Evolutionary conservation across 352 stramenopile species (phyloP).

Genomic region (Blastocystis sp.): DNA sequence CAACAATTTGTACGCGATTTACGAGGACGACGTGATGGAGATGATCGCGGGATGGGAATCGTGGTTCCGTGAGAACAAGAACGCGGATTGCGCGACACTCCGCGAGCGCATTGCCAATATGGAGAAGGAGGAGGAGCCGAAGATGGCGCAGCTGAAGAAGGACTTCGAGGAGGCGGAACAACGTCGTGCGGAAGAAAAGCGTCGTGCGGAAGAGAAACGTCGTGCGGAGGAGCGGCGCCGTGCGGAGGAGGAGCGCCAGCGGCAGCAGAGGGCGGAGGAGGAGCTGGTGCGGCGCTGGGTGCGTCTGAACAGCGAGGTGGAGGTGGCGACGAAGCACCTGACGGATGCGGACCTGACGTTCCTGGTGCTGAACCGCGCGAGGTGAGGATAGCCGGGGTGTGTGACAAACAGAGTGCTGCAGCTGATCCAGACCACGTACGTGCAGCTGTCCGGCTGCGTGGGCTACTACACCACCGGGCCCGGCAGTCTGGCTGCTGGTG

Average conservation of each 20-base stretch:
- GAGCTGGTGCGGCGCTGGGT: not conserved
- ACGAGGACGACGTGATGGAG: not conserved
- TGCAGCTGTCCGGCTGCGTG: too few relatives aligned
- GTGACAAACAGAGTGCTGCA: too few relatives aligned
- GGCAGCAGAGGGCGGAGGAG: not conserved
- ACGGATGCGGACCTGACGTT: not conserved
- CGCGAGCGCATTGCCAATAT: not conserved
- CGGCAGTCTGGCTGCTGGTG: too few relatives aligned
- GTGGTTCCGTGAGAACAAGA: not conserved
- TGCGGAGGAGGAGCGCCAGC: not conserved
- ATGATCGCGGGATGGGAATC: conserved; percentile 5
- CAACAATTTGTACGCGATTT: conserved; percentile 29
- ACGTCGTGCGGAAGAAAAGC: conserved; percentile 1
- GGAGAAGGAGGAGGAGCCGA: not conserved
- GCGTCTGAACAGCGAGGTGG: not conserved
- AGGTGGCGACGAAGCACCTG: not conserved
- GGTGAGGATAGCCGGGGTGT: not conserved
- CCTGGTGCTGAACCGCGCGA: not conserved
- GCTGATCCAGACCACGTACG: too few relatives aligned
- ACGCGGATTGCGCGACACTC: not conserved
- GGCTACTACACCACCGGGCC: too few relatives aligned
- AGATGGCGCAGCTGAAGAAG: not conserved
- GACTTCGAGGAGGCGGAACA: not conserved
- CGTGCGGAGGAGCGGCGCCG: not conserved
- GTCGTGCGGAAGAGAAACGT: not conserved